Evolutionary conservation across 1,284 basidiomycete species (phyloP), one percentile per base, ranked within the genome.

Genomic region (Cystobasidium slooffiae): DNA sequence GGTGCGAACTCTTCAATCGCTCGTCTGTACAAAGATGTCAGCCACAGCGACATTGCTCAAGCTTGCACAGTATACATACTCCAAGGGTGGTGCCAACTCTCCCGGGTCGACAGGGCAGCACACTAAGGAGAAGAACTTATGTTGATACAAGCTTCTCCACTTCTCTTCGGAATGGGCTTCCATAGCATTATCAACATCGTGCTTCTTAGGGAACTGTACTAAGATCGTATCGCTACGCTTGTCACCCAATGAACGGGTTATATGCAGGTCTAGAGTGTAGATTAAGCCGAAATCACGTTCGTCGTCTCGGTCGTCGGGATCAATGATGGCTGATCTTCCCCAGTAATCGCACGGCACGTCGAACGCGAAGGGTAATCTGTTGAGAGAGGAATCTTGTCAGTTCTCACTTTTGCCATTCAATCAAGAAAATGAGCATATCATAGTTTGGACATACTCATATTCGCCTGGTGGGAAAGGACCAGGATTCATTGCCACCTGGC

Each of bases 1-100:
- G 69, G 69, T 5, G 69, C 69, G 43, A 72, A 72, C 22, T 72
- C 69, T 22, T 72, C 69, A 31, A 72, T 72, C 14, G 58, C 69
- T 12, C 61, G 69, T 61, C 69, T 72, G 61, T 16, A 7, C 14
- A 3, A 8, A 12, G 8, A 12, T 20, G n/a, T 44, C 9, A 66
- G 53, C 16, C n/a, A 10, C 41, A 49, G 2, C 14, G 39, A 0
- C 43, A 31, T 14, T 31, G 5, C 9, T 3, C 18, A 47, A 18
- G 7, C 14, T 39, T 51, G 16, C 43, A 8, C n/a, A 43, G 3
- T 12, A 44, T n/a, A 16, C 68, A 37, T 44, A 69, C 68, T 69
- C 56, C 12, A 69, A 37, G 2, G 55, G 47, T 47, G 56, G 68
- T 20, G 51, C 55, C 10, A 47, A 20, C 49, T 69, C 68, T 44